A percentile compares a stretch with the other conserved stretches of the same genome.
Evolutionary conservation across 2,329 filamentous ascomycete species (phyloP).

Genomic region (Cercospora zeae-maydis): DNA sequence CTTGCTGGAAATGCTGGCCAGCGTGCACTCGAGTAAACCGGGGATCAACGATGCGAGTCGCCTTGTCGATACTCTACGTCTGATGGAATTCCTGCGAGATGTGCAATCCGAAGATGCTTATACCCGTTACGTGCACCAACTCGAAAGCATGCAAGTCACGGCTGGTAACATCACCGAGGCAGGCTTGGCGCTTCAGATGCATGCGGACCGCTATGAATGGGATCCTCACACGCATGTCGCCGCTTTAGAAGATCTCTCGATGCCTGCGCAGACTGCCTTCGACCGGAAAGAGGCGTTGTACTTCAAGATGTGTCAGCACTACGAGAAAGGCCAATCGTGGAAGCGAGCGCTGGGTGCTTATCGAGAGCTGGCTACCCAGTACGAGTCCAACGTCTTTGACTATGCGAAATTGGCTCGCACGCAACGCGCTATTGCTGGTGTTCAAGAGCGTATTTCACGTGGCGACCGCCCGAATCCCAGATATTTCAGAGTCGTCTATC

Average conservation of each 20-base stretch:
- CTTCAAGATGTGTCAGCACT: constrained; percentile 91
- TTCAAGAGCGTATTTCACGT: constrained; percentile 84
- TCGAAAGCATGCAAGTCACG: constrained; percentile 72
- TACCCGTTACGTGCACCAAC: constrained; percentile 89
- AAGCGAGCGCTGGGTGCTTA: constrained; percentile 82
- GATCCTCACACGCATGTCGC: constrained; percentile 66
- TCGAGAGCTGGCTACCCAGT: constrained; percentile 85
- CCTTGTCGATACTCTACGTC: constrained; percentile 79
- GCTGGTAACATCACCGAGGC: constrained; percentile 81
- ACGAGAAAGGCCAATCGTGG: constrained; percentile 93
- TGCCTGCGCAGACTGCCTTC: constrained; percentile 80
- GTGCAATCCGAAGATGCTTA: constrained; percentile 98
- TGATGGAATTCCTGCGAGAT: constrained; percentile 95
- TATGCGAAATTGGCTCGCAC: constrained; percentile 87
- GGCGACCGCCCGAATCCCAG: constrained; percentile 73
- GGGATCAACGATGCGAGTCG: constrained; percentile 64
- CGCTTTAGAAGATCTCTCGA: constrained; percentile 67
- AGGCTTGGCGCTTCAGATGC: constrained; percentile 80
- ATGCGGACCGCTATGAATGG: constrained; percentile 92
- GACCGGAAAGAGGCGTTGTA: constrained; percentile 90
- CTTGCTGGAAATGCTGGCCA: constrained; percentile 83
- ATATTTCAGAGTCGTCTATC: constrained; percentile 89
- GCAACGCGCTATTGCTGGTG: constrained; percentile 83
- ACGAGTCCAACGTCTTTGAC: constrained; percentile 84
- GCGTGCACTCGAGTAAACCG: constrained; percentile 74